These are phyloP conservation scores for Calendula officinalis DNA, from an alignment of 129 eudicot species.

Conservation along the genomic window DNA sequence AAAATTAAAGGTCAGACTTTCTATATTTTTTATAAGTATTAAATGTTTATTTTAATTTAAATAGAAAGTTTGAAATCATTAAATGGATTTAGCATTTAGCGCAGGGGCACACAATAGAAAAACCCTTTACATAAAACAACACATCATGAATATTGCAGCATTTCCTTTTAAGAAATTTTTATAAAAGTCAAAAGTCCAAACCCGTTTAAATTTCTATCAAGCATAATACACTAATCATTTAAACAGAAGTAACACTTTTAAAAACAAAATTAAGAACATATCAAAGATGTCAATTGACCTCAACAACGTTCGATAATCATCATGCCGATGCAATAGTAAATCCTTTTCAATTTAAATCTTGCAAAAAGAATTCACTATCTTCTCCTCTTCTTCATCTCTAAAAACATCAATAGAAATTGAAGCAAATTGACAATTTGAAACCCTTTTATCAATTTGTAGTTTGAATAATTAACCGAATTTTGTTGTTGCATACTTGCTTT, in stretches of 20 bases:
- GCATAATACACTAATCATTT: no score
- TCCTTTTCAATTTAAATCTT: slow-evolving; percentile 56
- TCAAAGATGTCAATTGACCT: slow-evolving; percentile 55
- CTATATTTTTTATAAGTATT: no score
- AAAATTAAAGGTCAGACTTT: no score
- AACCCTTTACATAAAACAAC: no score
- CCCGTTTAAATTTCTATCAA: no score
- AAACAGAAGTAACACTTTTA: no score
- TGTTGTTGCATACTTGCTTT: slow-evolving; percentile 50
- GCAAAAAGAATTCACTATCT: slow-evolving; percentile 61
- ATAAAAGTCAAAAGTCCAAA: not conserved
- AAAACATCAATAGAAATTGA: slow-evolving; percentile 61
- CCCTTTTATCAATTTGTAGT: slow-evolving; percentile 32
- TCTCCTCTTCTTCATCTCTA: slow-evolving; percentile 71
- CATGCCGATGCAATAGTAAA: slow-evolving; percentile 58
- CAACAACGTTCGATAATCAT: slow-evolving; percentile 81
- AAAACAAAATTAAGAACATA: not conserved
- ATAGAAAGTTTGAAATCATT: no score
- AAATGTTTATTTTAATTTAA: no score
- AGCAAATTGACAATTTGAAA: slow-evolving; percentile 62
- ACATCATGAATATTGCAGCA: no score
- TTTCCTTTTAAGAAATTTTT: no score
- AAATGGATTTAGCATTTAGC: no score
- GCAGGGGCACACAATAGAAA: no score
- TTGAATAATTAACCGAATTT: slow-evolving; percentile 34